Base-by-base conservation (phyloP, 2,329 filamentous ascomycete species). In the Cryphonectria carpinicola region DNA sequence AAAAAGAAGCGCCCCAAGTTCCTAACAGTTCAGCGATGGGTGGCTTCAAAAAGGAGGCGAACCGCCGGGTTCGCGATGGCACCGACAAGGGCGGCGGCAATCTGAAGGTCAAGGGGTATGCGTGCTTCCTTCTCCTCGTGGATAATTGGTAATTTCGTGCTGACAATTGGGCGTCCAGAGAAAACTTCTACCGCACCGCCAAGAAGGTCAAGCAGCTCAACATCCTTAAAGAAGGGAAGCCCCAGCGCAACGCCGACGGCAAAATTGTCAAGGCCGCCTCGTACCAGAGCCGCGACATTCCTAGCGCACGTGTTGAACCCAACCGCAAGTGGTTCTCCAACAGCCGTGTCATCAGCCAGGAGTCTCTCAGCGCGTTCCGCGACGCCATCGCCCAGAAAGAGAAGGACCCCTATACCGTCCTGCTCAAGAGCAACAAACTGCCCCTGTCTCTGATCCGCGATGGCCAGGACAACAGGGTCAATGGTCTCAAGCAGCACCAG, bases 361-460 rank as follows among this genome's bases (percentile, higher is more conserved):
- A 97, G 61, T 73, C 72, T 2, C 86, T 98, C 73, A 89, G 88
- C 61, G 90, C 93, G 1, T 99, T 99, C 83, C 90, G 96, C 73
- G 92, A 95, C 72, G 96, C 96, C 37, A 95, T 99, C 82, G 93
- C 93, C 58, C 94, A 97, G 81, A 93, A 95, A 81, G 91, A 93
- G 67, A 90, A 91, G 25, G 94, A 99, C 78, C 96, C 96, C 0
- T 98, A 97, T 81, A 92, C 93, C 72, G 96, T 97, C 72, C 88
- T 98, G n/a, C 86, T 99, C 74, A 98, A 98, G 85, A 92, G 93
- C 75, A 98, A 98, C 82, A 98, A 98, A 84, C 87, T 99, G 65
- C 96, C 96, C 56, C 95, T 99, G 94, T 95, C 90, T 75, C 84
- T 99, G 80, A 97, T 99, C 78, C 88, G 90, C 73, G 95, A 98